Evolutionary conservation across 208 protist species (phyloP).

Genomic region (Endotrypanum monterogeii): DNA sequence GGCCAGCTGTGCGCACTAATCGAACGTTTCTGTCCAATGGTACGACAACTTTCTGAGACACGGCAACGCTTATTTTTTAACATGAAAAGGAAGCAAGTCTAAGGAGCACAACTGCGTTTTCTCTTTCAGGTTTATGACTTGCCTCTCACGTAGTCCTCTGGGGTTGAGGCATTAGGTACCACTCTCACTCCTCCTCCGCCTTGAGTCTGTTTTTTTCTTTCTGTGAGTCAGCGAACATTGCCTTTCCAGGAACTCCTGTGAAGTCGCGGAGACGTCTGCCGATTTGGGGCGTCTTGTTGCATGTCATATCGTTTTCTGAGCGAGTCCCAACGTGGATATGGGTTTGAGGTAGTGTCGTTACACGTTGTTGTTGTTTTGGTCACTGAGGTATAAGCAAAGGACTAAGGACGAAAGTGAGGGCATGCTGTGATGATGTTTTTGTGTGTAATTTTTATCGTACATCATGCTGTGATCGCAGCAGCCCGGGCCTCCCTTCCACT

Average conservation of each 20-base stretch:
- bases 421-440: not conserved
- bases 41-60: not conserved
- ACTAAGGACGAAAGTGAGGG: not conserved
- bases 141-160: not conserved
- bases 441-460: not conserved
- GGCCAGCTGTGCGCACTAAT: not conserved
- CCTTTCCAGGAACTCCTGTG: not conserved
- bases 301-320: not conserved
- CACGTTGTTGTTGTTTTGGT: not conserved
- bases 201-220: not conserved
- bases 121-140: not conserved
- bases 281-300: not conserved
- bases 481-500: not conserved
- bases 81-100: too few relatives aligned
- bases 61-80: not conserved
- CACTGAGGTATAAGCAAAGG: not conserved
- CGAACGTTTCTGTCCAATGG: not conserved
- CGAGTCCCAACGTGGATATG: not conserved
- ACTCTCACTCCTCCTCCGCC: too few relatives aligned
- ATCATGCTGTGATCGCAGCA: not conserved
- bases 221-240: not conserved
- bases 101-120: not conserved
- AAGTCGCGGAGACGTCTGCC: not conserved
- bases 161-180: not conserved
- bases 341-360: not conserved